These are phyloP conservation scores for Suillus placidus DNA, from an alignment of 768 basidiomycete species.

Conservation along the genomic window DNA sequence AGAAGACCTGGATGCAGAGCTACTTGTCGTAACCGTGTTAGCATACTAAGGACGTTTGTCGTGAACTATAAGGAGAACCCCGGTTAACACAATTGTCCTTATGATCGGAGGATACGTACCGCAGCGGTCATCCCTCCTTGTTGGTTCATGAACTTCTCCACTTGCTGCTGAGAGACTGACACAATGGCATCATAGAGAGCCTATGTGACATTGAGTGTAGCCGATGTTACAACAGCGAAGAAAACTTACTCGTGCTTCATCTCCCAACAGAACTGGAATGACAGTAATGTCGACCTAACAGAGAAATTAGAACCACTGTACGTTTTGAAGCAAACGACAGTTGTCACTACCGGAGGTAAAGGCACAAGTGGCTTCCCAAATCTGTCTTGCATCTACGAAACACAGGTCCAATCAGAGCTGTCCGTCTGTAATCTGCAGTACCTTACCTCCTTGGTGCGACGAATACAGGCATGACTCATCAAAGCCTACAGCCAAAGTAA, in stretches of 20 bases:
- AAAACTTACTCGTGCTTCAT: conserved; percentile 61
- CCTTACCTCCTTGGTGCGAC: conserved; percentile 79
- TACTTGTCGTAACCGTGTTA: conserved; percentile 86
- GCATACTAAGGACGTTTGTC: conserved; percentile 74
- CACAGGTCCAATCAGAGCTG: conserved; percentile 13
- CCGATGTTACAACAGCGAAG: background rate
- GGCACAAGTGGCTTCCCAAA: conserved; percentile 72
- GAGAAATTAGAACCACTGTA: conserved; percentile 12
- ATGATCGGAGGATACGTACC: conserved; percentile 32
- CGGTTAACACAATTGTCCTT: conserved; percentile 7
- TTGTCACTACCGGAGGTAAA: conserved; percentile 62
- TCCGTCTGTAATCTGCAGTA: background rate
- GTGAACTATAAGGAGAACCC: conserved; percentile 48
- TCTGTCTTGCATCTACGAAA: conserved; percentile 76
- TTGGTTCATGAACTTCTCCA: conserved; percentile 54
- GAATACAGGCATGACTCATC: conserved; percentile 78
- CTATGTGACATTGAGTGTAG: conserved; percentile 33
- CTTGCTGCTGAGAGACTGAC: conserved; percentile 58
- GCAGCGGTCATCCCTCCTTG: conserved; percentile 43
- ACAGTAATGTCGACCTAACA: conserved; percentile 75
- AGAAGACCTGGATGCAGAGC: conserved; percentile 78
- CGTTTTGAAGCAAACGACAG: background rate
- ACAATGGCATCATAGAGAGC: conserved; percentile 73
- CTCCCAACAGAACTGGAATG: conserved; percentile 65
- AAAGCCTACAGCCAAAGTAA: conserved; percentile 50